Base-by-base conservation (phyloP, 2,329 filamentous ascomycete genomes). In the Penicillium nordicum region DNA sequence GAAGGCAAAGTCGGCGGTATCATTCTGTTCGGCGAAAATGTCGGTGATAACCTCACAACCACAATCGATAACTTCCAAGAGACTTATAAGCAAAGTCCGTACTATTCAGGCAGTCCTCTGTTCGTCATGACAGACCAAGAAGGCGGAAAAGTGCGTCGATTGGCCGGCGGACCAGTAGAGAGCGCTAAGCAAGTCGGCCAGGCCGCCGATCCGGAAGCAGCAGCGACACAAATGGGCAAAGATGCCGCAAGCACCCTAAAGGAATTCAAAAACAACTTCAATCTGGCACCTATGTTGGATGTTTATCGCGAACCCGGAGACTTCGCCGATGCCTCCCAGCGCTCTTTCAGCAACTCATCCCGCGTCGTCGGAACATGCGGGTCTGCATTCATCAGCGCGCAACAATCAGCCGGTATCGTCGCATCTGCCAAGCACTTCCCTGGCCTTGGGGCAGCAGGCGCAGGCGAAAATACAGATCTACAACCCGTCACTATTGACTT, bases 61-160 rank as follows among this genome's bases (percentile, higher is more conserved):
- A 50, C 53, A 8, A 62, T 72, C 27, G 30, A 55, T 12, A 48
- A 51, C 27, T 60, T 69, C 38, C 69, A 72, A 50, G 43, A 55
- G 21, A 51, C 63, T 6, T 71, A 68, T 27, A 57, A 57, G 8
- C 41, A 63, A 9, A 64, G 63, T 29, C 49, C 57, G 0, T 58
- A 55, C 5, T 65, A 69, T 40, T 18, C 49, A 6, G 68, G 66
- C 8, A 53, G 53, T 12, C 68, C 70, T 1, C 57, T 72, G 1
- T 52, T 69, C 5, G 68, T 72, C 48, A 65, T 70, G 65, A 72
- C 67, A 4, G 69, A 72, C 53, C 70, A 72, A 44, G 70, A 72
- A 51, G 70, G 70, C 7, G 69, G 68, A 10, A 10, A 67, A n/a
- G 62, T 72, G 4, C 58, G 58, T 37, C 65, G 67, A 8, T 45